Conservation (phyloP, 2,329 filamentous ascomycete species). For the Aspergillus viridinutans region DNA sequence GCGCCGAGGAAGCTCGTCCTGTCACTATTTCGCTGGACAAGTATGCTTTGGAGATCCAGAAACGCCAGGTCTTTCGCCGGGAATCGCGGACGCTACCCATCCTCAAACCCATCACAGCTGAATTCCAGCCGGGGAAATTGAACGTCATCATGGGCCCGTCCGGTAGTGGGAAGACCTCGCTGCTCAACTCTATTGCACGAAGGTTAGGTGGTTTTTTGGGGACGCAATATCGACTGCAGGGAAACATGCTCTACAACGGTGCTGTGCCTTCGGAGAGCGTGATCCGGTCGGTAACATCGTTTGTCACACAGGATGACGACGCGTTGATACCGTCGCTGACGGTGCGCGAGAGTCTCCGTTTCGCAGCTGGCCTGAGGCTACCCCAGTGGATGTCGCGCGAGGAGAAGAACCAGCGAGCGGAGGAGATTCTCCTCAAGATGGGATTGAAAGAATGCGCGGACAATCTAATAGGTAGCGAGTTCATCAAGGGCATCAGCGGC, state of each 20-base stretch:
- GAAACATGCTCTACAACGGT: slow-evolving; percentile 66
- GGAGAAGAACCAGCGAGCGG: slow-evolving; percentile 64
- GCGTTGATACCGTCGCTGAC: slow-evolving; percentile 70
- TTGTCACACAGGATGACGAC: slow-evolving; percentile 75
- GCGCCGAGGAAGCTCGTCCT: slow-evolving; percentile 52
- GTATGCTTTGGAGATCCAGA: slow-evolving; percentile 63
- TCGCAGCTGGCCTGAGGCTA: slow-evolving; percentile 66
- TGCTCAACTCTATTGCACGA: slow-evolving; percentile 68
- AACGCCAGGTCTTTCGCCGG: slow-evolving; percentile 51
- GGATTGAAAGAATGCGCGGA: slow-evolving; percentile 75
- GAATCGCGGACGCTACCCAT: slow-evolving; percentile 46
- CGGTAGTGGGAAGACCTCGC: slow-evolving; percentile 70
- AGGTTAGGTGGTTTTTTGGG: slow-evolving; percentile 59
- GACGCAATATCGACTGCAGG: slow-evolving; percentile 59
- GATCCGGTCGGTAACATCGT: slow-evolving; percentile 67
- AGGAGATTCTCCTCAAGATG: slow-evolving; percentile 69
- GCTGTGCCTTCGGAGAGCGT: slow-evolving; percentile 64
- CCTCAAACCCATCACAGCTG: slow-evolving; percentile 61
- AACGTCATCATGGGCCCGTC: slow-evolving; percentile 80
- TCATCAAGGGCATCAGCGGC: slow-evolving; percentile 73
- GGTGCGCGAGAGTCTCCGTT: slow-evolving; percentile 68
- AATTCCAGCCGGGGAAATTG: slow-evolving; percentile 63
- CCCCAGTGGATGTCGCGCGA: slow-evolving; percentile 65
- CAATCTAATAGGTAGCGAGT: slow-evolving; percentile 66
- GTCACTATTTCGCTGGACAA: slow-evolving; percentile 63